Percentiles rank a stretch among this genome's conserved stretches.
phyloP scores from a whole-genome alignment of 768 basidiomycete genomes.

The Tephrocybe sp. region DNA sequence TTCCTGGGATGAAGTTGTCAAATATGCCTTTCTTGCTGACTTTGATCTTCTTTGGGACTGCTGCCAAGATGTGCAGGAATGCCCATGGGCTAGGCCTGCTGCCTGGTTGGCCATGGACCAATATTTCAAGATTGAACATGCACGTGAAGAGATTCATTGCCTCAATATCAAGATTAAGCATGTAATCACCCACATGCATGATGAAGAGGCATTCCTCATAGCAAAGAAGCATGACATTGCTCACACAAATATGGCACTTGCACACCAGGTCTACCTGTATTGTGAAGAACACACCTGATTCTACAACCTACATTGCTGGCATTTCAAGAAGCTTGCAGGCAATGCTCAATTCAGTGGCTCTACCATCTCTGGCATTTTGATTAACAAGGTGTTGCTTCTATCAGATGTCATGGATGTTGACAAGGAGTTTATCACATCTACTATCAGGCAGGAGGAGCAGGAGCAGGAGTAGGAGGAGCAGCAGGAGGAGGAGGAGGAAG shows the following conservation, averaged over 20 bases:
- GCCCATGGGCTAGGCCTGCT: neutral
- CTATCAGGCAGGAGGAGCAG: too few relatives aligned
- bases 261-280: neutral
- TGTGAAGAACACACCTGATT: neutral
- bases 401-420: neutral
- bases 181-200: conserved; percentile 1
- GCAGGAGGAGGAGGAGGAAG: too few relatives aligned
- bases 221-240: neutral
- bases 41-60: neutral
- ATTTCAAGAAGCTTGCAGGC: neutral
- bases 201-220: neutral
- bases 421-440: too few relatives aligned
- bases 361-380: neutral
- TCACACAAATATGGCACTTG: neutral
- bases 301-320: neutral
- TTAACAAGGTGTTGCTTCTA: neutral
- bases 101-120: neutral
- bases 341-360: neutral
- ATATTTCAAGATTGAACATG: neutral
- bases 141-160: neutral
- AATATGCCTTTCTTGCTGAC: neutral
- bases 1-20: neutral
- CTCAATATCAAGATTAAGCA: conserved; percentile 1
- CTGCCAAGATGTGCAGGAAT: neutral
- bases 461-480: too few relatives aligned